phyloP scores from a whole-genome alignment of 1,139 yeast species.

The Lodderomyces parapsilosis region DNA sequence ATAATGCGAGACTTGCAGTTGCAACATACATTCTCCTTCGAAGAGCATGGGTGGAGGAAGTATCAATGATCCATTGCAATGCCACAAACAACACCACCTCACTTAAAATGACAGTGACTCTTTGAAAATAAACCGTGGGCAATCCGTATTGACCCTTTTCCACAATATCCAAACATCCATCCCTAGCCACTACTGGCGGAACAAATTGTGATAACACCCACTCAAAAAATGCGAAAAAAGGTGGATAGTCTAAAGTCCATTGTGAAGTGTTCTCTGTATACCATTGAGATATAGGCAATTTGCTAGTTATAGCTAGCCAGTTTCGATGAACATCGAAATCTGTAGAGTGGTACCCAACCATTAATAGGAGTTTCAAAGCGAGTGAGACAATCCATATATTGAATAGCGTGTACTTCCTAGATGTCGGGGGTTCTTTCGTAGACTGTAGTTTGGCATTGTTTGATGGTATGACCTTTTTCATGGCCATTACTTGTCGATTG shows the following conservation, averaged over 20 bases:
- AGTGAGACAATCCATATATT: conserved; percentile 42
- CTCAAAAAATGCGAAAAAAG: conserved; percentile 94
- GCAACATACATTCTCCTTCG: conserved; percentile 62
- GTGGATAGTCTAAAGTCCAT: conserved; percentile 98
- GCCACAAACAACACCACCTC: conserved; percentile 72
- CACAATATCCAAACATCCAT: conserved; percentile 78
- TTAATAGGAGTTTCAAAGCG: conserved; percentile 36
- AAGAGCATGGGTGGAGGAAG: conserved; percentile 34
- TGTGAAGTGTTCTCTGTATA: conserved; percentile 79
- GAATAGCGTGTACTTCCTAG: conserved; percentile 25
- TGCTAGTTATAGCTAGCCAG: conserved; percentile 89
- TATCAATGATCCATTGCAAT: conserved; percentile 67
- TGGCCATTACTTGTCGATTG: not conserved
- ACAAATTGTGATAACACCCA: conserved; percentile 73
- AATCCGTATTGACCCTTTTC: conserved; percentile 66
- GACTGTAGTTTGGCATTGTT: not conserved
- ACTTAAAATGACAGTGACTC: conserved; percentile 74
- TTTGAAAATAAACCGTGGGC: conserved; percentile 79
- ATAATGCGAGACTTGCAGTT: conserved; percentile 77
- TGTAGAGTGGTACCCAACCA: conserved; percentile 66
- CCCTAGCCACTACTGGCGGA: conserved; percentile 59
- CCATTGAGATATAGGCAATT: conserved; percentile 80
- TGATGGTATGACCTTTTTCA: not conserved
- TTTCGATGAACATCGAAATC: conserved; percentile 97
- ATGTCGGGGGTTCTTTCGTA: not conserved